Evolutionary conservation across 371 early-diverging fungal genomes (phyloP), one percentile per base, ranked within the genome.

Genomic region (Nematocida parisii): DNA sequence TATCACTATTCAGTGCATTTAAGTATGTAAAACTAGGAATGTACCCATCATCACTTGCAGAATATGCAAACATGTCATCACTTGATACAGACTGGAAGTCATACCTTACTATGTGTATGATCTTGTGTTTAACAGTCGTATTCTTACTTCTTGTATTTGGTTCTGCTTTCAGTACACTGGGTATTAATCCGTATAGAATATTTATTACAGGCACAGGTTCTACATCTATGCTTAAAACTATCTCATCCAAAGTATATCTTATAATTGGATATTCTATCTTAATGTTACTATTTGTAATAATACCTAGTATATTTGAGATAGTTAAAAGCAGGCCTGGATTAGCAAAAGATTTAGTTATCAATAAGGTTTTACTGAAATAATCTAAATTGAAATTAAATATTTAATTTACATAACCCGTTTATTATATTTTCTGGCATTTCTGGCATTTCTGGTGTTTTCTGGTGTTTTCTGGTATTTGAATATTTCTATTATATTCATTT

Each of bases 71-170:
- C 1, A 58, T 22, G 27, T 22, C 58, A n/a, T 7, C 22, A 9
- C 22, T n/a, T 58, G 58, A 58, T 58, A 27, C 11, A 9, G 22
- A 58, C 58, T 58, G 58, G 58, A 58, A 58, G 22, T 58, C 58
- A 9, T 58, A 58, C 5, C 0, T 58, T n/a, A 22, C n/a, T 27
- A 58, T 22, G 22, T 58, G 58, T 22, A n/a, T 27, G 22, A 27
- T 58, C 27, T n/a, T 58, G 58, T 58, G 11, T n/a, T 9, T 22
- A 9, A 11, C 22, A 58, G 58, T 27, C 7, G n/a, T 22, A 7
- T 9, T 58, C 9, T 9, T 58, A 9, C 58, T 58, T 9, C n/a
- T 58, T n/a, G 27, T 58, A n/a, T 7, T 22, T 9, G 11, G 24
- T 1, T 11, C 58, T 58, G 58, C 27, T 22, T 58, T 58, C 22